Evolutionary conservation across 2,329 filamentous ascomycete genomes (phyloP).

Genomic region (Leptographium radiaticola): DNA sequence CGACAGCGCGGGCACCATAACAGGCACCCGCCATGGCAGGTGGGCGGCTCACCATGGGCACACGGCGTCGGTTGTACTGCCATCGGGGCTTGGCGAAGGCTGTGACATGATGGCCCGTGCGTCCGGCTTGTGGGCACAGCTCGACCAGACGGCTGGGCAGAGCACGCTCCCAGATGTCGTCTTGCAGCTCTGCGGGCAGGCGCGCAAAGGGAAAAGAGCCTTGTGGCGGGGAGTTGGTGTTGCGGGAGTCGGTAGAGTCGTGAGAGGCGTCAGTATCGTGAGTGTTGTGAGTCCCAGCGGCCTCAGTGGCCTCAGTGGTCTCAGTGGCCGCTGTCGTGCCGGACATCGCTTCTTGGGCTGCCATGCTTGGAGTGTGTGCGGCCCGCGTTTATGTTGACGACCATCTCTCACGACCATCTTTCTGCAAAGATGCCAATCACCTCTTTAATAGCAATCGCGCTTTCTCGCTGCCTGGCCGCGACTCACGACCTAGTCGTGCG

Average conservation of each 20-base stretch:
- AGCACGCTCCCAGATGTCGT: conserved; percentile 2
- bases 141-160: conserved; percentile 5
- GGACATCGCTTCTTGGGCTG: too few species aligned
- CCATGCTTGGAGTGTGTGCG: too few species aligned
- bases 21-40: conserved; percentile 3
- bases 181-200: conserved; percentile 5
- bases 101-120: not conserved
- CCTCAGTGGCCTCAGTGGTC: too few species aligned
- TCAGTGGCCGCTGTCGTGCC: too few species aligned
- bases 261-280: not conserved
- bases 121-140: not conserved
- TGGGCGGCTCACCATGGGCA: not conserved
- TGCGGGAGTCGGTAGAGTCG: not conserved
- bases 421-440: too few species aligned
- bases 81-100: not conserved
- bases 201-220: not conserved
- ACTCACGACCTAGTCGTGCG: too few species aligned
- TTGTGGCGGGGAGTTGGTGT: too few species aligned
- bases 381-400: too few species aligned
- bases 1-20: not conserved
- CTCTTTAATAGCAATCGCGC: too few species aligned
- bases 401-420: too few species aligned
- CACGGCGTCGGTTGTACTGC: not conserved
- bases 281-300: not conserved
- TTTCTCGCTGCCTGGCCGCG: too few species aligned